Evolutionary conservation across 139 green algal species (phyloP), one percentile per base, ranked within the genome.

Genomic region (Asterochloris sp.): DNA sequence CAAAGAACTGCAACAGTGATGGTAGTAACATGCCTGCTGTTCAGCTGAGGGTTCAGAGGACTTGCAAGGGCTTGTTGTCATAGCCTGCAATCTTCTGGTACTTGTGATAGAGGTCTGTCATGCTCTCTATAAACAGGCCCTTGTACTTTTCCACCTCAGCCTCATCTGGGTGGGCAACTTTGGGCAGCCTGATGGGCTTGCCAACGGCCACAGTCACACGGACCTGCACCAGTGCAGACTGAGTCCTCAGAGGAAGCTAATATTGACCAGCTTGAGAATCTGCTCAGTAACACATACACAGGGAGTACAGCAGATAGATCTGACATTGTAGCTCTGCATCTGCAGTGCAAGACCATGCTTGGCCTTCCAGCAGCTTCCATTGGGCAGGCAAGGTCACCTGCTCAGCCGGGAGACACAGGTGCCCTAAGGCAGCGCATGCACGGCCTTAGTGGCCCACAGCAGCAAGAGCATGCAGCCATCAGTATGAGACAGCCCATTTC

Each of bases 181-280:
- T 80, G 63, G 88, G 86, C 71, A 94, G 79, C 13, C 86, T 54
- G 15, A 95, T 93, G 17, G 91, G 89, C 71, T 82, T 85, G 10
- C 92, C 92, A 9, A 94, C 73, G 21, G 92, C 91, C 0, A 92
- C 85, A 0, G 82, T 87, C 62, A 94, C 84, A 0, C 76, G 86
- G 14, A 61, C 78, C 47, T 78, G 68, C 27, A 83, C 60, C 12
- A 63, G 76, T 67, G 17, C 64, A 28, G 21, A 13, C 61, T 13
- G 4, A 17, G 28, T 27, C 27, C 0, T 21, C 13, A 21, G 14
- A 28, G 24, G 75, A 14, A 66, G 26, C 1, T 28, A 54, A 71
- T 60, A 27, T 29, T 64, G 62, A 61, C 24, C 24, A 14, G 15
- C 26, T 26, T 0, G 28, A 81, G 10, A 28, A 16, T 24, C 21